phyloP scores from a whole-genome alignment of 192 early-diverging fungal species.

The Dissophora ornata region DNA sequence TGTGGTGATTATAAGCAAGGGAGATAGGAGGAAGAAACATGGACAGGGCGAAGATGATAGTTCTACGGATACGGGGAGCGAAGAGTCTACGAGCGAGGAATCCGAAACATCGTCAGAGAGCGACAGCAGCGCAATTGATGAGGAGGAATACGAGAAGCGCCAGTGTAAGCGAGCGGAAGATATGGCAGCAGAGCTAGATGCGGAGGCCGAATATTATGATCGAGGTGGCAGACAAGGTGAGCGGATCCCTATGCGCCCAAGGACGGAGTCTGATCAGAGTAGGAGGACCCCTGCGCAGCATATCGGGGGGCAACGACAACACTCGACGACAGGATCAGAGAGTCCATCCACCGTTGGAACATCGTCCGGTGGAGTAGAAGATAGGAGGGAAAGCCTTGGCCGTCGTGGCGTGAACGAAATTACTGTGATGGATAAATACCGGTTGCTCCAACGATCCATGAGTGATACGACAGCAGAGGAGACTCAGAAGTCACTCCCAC shows the following conservation, averaged over 20 bases:
- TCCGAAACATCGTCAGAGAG: too few relatives aligned
- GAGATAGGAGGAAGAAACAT: too few relatives aligned
- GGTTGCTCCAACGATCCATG: not conserved
- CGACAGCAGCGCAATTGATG: not conserved
- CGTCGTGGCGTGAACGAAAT: too few relatives aligned
- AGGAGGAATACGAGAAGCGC: not conserved
- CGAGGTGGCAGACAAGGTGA: not conserved
- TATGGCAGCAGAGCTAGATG: not conserved
- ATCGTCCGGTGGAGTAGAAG: not conserved
- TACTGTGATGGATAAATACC: too few relatives aligned
- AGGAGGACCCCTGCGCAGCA: not conserved
- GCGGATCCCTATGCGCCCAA: slow-evolving; percentile 5
- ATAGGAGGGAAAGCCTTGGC: not conserved
- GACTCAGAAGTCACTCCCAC: not conserved
- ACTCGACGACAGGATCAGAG: not conserved
- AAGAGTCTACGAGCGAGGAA: too few relatives aligned
- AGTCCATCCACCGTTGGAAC: not conserved
- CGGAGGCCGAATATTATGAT: not conserved
- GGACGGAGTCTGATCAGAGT: not conserved
- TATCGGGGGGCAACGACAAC: not conserved
- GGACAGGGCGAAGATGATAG: not conserved
- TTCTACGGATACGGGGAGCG: too few relatives aligned
- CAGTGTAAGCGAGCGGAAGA: not conserved
- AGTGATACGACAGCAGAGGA: not conserved
- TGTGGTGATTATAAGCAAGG: not conserved